Conservation (phyloP, 2,329 filamentous ascomycete genomes). For the Cladosporium sp. region DNA sequence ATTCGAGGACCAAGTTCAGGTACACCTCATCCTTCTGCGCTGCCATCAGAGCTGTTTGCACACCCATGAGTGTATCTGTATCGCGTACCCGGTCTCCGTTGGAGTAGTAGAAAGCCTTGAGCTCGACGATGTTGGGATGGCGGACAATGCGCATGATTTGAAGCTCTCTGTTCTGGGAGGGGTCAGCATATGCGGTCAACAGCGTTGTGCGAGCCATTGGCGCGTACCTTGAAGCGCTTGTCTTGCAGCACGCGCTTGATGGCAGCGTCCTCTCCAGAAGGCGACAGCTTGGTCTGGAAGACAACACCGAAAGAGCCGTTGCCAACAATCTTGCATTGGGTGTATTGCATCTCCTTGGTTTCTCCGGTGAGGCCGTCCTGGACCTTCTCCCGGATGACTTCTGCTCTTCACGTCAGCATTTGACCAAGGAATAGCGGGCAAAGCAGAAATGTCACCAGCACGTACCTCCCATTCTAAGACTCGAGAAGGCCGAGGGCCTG, state of each 20-base stretch:
- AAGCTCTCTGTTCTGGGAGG: conserved; percentile 82
- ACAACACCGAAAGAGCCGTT: conserved; percentile 99
- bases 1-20: conserved; percentile 96
- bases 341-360: conserved; percentile 94
- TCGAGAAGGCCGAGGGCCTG: conserved; percentile 82
- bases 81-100: conserved; percentile 84
- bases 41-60: conserved; percentile 35
- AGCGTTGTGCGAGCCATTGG: not conserved
- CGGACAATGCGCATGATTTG: conserved; percentile 99
- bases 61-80: conserved; percentile 32
- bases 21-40: conserved; percentile 84
- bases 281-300: conserved; percentile 97
- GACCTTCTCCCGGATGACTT: conserved; percentile 97
- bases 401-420: conserved; percentile 50
- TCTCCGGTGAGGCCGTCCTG: conserved; percentile 97
- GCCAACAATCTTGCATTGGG: conserved; percentile 98
- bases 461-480: conserved; percentile 96
- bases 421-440: conserved; percentile 9
- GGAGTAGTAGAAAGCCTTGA: conserved; percentile 99
- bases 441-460: conserved; percentile 23
- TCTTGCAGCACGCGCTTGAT: conserved; percentile 99
- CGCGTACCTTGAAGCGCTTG: conserved; percentile 92
- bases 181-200: conserved; percentile 26
- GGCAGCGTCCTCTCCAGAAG: conserved; percentile 95
- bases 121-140: conserved; percentile 96